Evolutionary conservation across 768 basidiomycete genomes (phyloP).

Genomic region (Leccinum fibrillosum): DNA sequence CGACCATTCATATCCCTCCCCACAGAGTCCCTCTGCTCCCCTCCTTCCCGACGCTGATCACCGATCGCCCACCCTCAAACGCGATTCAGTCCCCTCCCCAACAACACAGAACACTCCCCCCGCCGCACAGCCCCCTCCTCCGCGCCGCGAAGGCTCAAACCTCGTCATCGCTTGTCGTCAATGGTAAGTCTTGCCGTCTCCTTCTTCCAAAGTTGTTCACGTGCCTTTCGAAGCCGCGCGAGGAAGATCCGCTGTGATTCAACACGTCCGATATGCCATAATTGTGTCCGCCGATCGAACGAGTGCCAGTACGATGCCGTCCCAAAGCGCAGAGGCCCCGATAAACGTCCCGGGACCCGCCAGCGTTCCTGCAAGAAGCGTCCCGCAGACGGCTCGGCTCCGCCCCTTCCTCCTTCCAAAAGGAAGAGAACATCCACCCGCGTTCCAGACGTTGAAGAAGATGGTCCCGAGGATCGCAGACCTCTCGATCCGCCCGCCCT

Average conservation of each 20-base stretch:
- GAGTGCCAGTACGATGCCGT: constrained; percentile 76
- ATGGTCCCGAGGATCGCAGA: constrained; percentile 24
- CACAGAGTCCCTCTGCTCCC: constrained; percentile 21
- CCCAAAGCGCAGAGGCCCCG: constrained; percentile 81
- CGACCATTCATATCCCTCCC: constrained; percentile 37
- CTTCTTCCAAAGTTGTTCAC: constrained; percentile 28
- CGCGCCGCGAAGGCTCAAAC: constrained; percentile 58
- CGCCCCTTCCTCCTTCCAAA: constrained; percentile 49
- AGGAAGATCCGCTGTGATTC: constrained; percentile 88
- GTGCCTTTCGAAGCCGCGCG: constrained; percentile 56
- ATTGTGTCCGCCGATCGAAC: constrained; percentile 75
- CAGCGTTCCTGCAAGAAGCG: constrained; percentile 85
- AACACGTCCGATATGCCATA: constrained; percentile 75
- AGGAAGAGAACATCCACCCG: constrained; percentile 43
- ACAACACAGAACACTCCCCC: constrained; percentile 18
- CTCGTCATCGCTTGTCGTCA: constrained; percentile 83
- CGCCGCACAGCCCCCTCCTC: constrained; percentile 23
- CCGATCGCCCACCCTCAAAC: constrained; percentile 37
- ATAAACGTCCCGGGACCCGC: constrained; percentile 81
- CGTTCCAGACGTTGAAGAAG: constrained; percentile 33
- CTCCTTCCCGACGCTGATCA: constrained; percentile 24
- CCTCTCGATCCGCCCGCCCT: constrained; percentile 23
- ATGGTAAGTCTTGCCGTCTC: constrained; percentile 52
- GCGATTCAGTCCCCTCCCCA: constrained; percentile 44
- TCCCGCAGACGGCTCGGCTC: constrained; percentile 51